Percentiles rank a stretch among this genome's conserved stretches.
Conservation (phyloP, 345 rosid genomes). For the Geranium brycei region DNA sequence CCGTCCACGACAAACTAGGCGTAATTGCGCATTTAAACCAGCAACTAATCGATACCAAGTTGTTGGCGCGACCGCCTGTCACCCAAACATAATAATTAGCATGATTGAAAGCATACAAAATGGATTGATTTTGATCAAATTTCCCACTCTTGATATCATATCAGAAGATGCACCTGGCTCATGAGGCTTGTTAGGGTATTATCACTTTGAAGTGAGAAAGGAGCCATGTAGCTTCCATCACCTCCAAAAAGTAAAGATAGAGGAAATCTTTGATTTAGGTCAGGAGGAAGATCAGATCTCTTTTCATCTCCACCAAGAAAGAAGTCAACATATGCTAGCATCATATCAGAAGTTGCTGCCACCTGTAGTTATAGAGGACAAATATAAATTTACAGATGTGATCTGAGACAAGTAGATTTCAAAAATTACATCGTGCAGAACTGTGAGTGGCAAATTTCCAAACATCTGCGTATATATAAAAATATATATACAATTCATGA, state of each 20-base stretch:
- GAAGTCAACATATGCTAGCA: slow-evolving; percentile 93
- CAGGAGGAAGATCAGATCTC: slow-evolving; percentile 81
- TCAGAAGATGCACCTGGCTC: slow-evolving; percentile 56
- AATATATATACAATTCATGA: too few relatives aligned
- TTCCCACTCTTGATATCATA: neutral
- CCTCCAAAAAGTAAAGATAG: slow-evolving; percentile 83
- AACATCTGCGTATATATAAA: too few relatives aligned
- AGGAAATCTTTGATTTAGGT: slow-evolving; percentile 62
- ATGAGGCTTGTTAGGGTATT: slow-evolving; percentile 78
- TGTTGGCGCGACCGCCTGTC: slow-evolving; percentile 73
- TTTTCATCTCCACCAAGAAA: slow-evolving; percentile 99
- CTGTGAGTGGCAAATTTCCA: too few relatives aligned
- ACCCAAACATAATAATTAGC: slow-evolving; percentile 2
- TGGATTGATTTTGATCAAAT: neutral
- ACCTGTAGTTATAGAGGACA: slow-evolving; percentile 34
- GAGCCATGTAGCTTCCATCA: slow-evolving; percentile 96
- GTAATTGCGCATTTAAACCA: slow-evolving; percentile 93
- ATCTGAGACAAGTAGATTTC: too few relatives aligned
- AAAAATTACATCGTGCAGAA: too few relatives aligned
- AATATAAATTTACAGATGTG: too few relatives aligned
- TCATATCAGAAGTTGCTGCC: slow-evolving; percentile 90
- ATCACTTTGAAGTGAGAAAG: slow-evolving; percentile 87
- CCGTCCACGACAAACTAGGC: slow-evolving; percentile 78
- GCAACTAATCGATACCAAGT: slow-evolving; percentile 90
- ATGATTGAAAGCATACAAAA: neutral